These are phyloP conservation scores for Leccinum ochraceum DNA, from an alignment of 768 basidiomycete genomes.

Conservation along the genomic window DNA sequence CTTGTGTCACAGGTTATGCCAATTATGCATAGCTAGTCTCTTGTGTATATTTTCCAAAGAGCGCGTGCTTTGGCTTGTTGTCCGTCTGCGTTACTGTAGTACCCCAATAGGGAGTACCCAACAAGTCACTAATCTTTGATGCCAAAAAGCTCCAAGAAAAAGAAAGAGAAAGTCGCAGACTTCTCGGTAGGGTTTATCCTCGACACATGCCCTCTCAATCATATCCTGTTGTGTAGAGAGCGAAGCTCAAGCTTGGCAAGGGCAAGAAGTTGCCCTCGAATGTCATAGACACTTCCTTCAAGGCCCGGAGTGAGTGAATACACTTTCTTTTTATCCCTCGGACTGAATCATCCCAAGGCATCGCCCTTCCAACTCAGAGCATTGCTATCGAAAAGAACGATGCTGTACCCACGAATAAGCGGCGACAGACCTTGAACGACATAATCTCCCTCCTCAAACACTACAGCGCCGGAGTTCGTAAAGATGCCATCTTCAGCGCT, in stretches of 20 bases:
- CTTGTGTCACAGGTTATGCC: not conserved
- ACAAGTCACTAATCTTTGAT: constrained; percentile 34
- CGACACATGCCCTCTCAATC: not conserved
- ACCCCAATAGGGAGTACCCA: constrained; percentile 13
- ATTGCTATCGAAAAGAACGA: constrained; percentile 59
- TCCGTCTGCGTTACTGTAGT: not conserved
- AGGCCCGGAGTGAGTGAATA: constrained; percentile 74
- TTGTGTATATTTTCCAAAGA: not conserved
- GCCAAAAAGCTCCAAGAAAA: constrained; percentile 89
- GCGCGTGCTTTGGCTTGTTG: not conserved
- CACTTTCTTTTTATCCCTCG: not conserved
- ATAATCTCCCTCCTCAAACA: constrained; percentile 80
- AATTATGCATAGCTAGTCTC: not conserved
- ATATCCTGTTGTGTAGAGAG: constrained; percentile 60
- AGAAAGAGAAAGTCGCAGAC: constrained; percentile 84
- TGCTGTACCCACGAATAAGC: constrained; percentile 67
- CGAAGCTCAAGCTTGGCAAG: constrained; percentile 95
- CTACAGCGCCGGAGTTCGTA: constrained; percentile 74
- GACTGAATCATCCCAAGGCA: constrained; percentile 53
- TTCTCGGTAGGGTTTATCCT: constrained; percentile 58
- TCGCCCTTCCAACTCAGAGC: constrained; percentile 85
- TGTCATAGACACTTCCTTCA: constrained; percentile 95
- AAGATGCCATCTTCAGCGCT: constrained; percentile 74
- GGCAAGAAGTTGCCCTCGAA: constrained; percentile 82
- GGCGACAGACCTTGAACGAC: constrained; percentile 75